These are phyloP conservation scores for Acacia confusa DNA, from an alignment of 306 rosid species.

Conservation along the genomic window DNA sequence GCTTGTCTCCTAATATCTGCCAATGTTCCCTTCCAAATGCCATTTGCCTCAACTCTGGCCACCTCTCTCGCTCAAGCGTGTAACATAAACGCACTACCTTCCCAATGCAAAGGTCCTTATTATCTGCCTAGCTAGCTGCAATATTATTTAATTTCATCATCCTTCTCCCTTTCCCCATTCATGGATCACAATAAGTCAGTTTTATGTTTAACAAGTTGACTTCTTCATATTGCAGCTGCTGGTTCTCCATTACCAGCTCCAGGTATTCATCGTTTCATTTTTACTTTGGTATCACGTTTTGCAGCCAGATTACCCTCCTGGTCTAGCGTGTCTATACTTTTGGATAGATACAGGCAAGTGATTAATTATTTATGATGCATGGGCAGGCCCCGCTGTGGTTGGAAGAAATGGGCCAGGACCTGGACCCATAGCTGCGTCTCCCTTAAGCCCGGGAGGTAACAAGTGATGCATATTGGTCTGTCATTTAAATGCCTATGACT, in stretches of 20 bases:
- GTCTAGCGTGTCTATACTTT: neutral
- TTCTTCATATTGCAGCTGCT: slow-evolving; percentile 48
- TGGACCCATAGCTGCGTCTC: slow-evolving; percentile 41
- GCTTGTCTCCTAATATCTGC: slow-evolving; percentile 65
- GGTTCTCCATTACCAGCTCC: slow-evolving; percentile 63
- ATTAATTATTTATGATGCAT: neutral
- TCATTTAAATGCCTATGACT: no score
- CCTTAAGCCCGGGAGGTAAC: slow-evolving; percentile 57
- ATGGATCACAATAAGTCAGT: neutral
- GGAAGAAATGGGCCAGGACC: slow-evolving; percentile 37
- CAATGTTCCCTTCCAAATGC: slow-evolving; percentile 60
- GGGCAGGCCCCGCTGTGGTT: slow-evolving; percentile 43
- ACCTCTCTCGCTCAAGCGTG: slow-evolving; percentile 58
- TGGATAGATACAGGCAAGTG: no score
- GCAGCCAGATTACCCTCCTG: neutral
- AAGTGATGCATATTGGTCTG: no score
- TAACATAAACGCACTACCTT: slow-evolving; percentile 34
- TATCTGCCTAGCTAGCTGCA: neutral
- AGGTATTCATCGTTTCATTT: slow-evolving; percentile 42
- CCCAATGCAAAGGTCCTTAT: slow-evolving; percentile 59
- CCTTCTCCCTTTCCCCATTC: neutral
- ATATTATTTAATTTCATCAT: neutral
- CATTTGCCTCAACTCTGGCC: slow-evolving; percentile 48
- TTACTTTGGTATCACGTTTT: neutral
- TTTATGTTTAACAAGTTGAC: neutral